A percentile compares a stretch with the other conserved stretches of the same genome.
Conservation (phyloP, 2,329 filamentous ascomycete species). For the Clarireedia hainanense region DNA sequence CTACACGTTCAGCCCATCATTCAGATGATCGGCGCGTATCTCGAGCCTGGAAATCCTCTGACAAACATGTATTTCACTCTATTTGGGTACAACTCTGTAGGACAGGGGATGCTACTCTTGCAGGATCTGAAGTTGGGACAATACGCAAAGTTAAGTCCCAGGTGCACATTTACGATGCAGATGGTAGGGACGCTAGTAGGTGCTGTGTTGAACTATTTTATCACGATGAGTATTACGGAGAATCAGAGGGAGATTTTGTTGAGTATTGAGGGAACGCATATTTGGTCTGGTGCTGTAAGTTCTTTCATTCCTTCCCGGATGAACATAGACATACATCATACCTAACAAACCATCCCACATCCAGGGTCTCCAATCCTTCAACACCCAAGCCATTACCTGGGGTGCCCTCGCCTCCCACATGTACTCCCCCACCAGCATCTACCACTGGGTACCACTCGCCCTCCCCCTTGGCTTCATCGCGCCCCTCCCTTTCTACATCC, state of each 20-base stretch:
- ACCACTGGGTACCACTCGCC: slow-evolving; percentile 59
- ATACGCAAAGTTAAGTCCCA: slow-evolving; percentile 38
- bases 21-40: slow-evolving; percentile 41
- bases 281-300: slow-evolving; percentile 44
- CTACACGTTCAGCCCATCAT: slow-evolving; percentile 39
- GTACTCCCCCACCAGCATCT: slow-evolving; percentile 55
- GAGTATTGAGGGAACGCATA: slow-evolving; percentile 50
- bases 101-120: slow-evolving; percentile 37
- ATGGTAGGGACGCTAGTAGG: slow-evolving; percentile 35
- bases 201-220: slow-evolving; percentile 44
- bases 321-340: neutral
- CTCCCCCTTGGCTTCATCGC: slow-evolving; percentile 60
- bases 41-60: slow-evolving; percentile 48
- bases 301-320: neutral
- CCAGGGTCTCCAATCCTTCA: slow-evolving; percentile 39
- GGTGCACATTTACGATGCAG: slow-evolving; percentile 29
- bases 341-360: neutral
- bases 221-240: slow-evolving; percentile 56
- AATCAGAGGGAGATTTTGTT: slow-evolving; percentile 58
- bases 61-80: slow-evolving; percentile 69
- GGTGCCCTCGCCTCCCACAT: slow-evolving; percentile 59
- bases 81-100: slow-evolving; percentile 47
- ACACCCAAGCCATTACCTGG: slow-evolving; percentile 64
- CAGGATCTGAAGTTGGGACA: slow-evolving; percentile 44
- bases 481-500: slow-evolving; percentile 50